Conservation (phyloP, 2,329 filamentous ascomycete species). For the Helicocarpus griseus region DNA sequence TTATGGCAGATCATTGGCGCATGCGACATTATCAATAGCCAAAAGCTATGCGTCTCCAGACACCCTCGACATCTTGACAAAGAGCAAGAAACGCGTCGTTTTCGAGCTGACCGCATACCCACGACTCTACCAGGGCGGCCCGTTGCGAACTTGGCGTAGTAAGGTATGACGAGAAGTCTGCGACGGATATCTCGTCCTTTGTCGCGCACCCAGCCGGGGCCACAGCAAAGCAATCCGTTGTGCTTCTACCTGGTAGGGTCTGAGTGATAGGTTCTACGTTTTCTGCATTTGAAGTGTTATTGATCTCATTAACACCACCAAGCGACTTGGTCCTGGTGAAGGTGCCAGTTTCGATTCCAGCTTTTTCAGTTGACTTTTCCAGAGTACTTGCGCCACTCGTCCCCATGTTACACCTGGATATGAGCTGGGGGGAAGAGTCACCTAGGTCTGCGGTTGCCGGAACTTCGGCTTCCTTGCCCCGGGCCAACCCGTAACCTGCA, state of each 20-base stretch:
- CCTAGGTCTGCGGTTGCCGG: too few species aligned
- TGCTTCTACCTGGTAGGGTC: background rate
- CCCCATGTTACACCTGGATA: too few species aligned
- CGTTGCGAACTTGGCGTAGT: slow-evolving; percentile 23
- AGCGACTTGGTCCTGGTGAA: background rate
- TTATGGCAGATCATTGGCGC: too few species aligned
- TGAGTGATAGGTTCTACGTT: slow-evolving; percentile 1
- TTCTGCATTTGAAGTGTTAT: background rate
- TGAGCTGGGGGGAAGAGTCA: too few species aligned
- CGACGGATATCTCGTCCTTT: slow-evolving; percentile 5
- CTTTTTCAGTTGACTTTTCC: background rate
- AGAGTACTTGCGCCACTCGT: background rate
- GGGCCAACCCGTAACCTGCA: background rate
- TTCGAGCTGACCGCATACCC: slow-evolving; percentile 33
- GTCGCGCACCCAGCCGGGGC: background rate
- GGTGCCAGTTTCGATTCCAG: background rate
- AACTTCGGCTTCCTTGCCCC: too few species aligned
- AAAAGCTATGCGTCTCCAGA: slow-evolving; percentile 33
- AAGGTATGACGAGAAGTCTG: slow-evolving; percentile 24
- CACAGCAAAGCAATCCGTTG: slow-evolving; percentile 1
- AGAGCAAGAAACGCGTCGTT: slow-evolving; percentile 31
- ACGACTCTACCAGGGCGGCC: slow-evolving; percentile 25
- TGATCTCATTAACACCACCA: background rate
- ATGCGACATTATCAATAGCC: slow-evolving; percentile 17
- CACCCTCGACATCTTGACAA: slow-evolving; percentile 31